Evolutionary conservation across 768 basidiomycete species (phyloP).

Genomic region (Tricholoma bakamatsutake): DNA sequence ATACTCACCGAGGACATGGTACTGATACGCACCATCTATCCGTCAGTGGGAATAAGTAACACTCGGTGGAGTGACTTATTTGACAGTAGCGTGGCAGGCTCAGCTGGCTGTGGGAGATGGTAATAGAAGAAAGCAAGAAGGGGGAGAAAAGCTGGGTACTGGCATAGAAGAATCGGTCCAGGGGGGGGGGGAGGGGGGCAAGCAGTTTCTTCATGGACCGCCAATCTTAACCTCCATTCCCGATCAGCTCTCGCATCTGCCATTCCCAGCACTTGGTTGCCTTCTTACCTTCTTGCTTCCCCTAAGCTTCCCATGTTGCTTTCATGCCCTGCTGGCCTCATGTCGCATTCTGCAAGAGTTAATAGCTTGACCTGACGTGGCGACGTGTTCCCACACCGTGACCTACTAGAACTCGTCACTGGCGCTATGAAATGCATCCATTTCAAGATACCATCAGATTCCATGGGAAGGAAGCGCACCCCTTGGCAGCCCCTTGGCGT

Average conservation of each 20-base stretch:
- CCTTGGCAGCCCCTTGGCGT: not conserved
- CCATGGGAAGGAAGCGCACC: not conserved
- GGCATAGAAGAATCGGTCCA: not conserved
- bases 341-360: not conserved
- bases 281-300: slow-evolving; percentile 1
- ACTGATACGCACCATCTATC: not conserved
- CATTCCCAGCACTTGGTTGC: not conserved
- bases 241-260: slow-evolving; percentile 3
- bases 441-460: not conserved
- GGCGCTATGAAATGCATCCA: not conserved
- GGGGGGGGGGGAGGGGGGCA: too few species aligned
- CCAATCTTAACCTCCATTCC: slow-evolving; percentile 3
- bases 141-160: not conserved
- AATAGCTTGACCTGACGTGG: not conserved
- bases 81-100: not conserved
- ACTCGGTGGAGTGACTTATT: not conserved
- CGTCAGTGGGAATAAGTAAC: not conserved
- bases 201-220: not conserved
- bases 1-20: not conserved
- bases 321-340: not conserved
- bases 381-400: not conserved
- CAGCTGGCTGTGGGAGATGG: not conserved
- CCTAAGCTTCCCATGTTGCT: not conserved
- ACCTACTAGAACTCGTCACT: not conserved
- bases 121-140: not conserved